A percentile compares a stretch with the other conserved stretches of the same genome.
phyloP scores from a whole-genome alignment of 306 rosid genomes.

The Vachellia pachyceras region DNA sequence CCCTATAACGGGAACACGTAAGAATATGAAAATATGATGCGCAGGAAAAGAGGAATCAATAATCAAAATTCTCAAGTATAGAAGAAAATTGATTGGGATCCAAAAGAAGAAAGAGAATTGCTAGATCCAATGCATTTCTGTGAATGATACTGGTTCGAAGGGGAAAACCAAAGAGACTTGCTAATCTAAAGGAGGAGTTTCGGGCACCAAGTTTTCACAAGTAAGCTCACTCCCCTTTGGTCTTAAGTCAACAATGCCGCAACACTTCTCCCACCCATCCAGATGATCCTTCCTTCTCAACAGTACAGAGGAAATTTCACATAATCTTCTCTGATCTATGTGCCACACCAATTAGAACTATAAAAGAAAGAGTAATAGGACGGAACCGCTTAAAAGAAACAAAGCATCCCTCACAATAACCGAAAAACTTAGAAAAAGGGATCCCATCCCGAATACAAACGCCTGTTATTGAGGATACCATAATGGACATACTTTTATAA shows the following conservation, averaged over 20 bases:
- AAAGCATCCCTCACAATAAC: not conserved
- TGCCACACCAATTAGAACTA: not conserved
- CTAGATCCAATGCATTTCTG: not conserved
- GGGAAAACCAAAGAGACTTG: not conserved
- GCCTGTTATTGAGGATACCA: not conserved
- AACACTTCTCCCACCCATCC: not conserved
- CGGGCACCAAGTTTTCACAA: not conserved
- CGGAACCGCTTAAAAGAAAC: not conserved
- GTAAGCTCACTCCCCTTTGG: not conserved
- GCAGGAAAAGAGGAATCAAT: not conserved
- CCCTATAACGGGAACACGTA: not conserved
- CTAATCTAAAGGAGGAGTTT: not conserved
- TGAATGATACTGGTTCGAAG: not conserved
- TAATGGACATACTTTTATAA: not conserved
- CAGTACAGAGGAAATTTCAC: not conserved
- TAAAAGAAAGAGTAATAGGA: not conserved
- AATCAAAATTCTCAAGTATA: not conserved
- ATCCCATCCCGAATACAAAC: not conserved
- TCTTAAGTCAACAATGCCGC: not conserved
- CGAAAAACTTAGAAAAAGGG: not conserved
- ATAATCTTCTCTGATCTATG: not conserved
- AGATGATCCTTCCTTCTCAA: not conserved
- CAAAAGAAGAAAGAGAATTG: not conserved
- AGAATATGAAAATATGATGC: not conserved
- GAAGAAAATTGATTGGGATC: not conserved